phyloP scores from a whole-genome alignment of 2,329 filamentous ascomycete species.

The Fusarium odoratissimum region DNA sequence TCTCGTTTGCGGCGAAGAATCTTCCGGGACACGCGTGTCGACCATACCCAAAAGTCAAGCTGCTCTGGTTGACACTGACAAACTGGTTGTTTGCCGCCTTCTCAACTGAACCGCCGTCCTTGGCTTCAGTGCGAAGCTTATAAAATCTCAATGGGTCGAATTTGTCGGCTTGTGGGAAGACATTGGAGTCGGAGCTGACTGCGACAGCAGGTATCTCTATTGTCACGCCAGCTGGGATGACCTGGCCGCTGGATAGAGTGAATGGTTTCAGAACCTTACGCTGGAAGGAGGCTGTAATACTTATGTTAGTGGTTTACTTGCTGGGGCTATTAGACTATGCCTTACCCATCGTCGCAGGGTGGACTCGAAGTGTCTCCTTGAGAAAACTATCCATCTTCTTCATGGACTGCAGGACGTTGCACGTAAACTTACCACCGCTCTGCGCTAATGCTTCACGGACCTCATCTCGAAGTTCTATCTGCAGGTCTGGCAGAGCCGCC shows the following conservation, averaged over 20 bases:
- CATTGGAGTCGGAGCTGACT: background rate
- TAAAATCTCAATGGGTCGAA: constrained; percentile 4
- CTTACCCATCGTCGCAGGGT: background rate
- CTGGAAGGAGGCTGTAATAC: background rate
- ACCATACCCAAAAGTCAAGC: background rate
- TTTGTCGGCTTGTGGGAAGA: background rate
- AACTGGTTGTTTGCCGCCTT: background rate
- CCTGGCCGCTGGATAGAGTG: background rate
- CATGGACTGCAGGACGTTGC: background rate
- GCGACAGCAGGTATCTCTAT: background rate
- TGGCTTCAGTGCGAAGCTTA: background rate
- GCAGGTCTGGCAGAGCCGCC: background rate
- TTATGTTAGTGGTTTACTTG: fast-evolving
- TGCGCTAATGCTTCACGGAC: background rate
- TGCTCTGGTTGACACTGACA: background rate
- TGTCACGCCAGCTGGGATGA: background rate
- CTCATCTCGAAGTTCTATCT: background rate
- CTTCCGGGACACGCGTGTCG: background rate
- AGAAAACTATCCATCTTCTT: constrained; percentile 11
- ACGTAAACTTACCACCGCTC: background rate
- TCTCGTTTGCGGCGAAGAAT: background rate
- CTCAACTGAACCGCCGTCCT: background rate
- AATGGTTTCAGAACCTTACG: background rate
- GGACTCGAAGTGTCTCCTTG: background rate
- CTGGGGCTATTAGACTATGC: fast-evolving